These are phyloP conservation scores for Carallia brachiata DNA, from an alignment of 345 rosid species.

Conservation along the genomic window DNA sequence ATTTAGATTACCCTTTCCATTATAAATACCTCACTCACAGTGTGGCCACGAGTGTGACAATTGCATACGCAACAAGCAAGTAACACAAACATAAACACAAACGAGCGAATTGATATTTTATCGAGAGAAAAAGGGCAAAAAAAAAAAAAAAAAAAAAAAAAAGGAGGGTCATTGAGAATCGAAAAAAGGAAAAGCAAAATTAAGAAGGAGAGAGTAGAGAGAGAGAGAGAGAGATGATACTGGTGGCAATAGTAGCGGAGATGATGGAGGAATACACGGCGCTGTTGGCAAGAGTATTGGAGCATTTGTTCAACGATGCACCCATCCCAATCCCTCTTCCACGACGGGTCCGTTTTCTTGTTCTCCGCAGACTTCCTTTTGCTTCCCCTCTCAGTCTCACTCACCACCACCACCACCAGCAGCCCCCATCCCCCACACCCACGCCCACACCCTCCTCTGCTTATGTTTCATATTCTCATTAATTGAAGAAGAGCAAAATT, in stretches of 20 bases:
- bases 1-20: too few species aligned
- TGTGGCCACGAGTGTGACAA: too few species aligned
- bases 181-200: too few species aligned
- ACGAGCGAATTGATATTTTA: not conserved
- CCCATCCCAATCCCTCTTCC: constrained; percentile 51
- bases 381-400: constrained; percentile 25
- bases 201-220: too few species aligned
- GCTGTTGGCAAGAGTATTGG: constrained; percentile 62
- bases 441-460: too few species aligned
- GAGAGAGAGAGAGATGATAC: constrained; percentile 45
- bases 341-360: constrained; percentile 68
- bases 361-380: constrained; percentile 70
- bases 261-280: constrained; percentile 82
- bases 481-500: too few species aligned
- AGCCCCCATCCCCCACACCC: too few species aligned
- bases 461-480: too few species aligned
- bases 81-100: too few species aligned
- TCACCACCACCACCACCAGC: not conserved
- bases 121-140: not conserved
- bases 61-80: too few species aligned
- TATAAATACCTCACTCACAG: too few species aligned
- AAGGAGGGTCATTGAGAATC: not conserved
- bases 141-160: not conserved
- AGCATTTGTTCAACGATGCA: constrained; percentile 61
- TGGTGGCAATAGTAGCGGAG: constrained; percentile 64